Evolutionary conservation across 345 rosid genomes (phyloP).

Genomic region (Murraya paniculata): DNA sequence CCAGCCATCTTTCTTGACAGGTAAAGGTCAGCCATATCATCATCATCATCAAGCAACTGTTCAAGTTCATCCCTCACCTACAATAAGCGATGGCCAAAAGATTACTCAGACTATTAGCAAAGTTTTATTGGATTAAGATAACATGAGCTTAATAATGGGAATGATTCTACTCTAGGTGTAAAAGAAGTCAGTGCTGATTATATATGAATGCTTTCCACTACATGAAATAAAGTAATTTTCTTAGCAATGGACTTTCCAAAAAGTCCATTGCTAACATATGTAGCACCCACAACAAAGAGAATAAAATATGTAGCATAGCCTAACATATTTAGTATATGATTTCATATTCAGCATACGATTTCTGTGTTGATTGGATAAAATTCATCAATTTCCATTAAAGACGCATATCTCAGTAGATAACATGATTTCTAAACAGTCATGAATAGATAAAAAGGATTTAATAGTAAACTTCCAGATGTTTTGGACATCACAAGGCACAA

Average conservation of each 20-base stretch:
- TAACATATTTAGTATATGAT: background rate
- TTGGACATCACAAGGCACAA: slow-evolving; percentile 3
- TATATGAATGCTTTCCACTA: background rate
- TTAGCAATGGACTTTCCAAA: background rate
- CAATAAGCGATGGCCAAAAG: slow-evolving; percentile 15
- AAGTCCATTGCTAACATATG: no score
- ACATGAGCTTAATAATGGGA: background rate
- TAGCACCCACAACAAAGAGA: background rate
- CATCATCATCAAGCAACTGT: slow-evolving; percentile 93
- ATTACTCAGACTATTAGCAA: background rate
- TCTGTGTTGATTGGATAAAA: background rate
- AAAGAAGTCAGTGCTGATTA: background rate
- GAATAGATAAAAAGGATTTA: background rate
- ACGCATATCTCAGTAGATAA: background rate
- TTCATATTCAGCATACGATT: background rate
- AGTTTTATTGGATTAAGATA: background rate
- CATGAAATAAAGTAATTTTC: background rate
- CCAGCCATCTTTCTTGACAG: slow-evolving; percentile 81
- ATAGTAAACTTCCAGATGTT: background rate
- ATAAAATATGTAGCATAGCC: background rate
- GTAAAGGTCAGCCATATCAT: slow-evolving; percentile 97
- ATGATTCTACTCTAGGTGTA: background rate
- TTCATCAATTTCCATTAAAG: slow-evolving; percentile 4
- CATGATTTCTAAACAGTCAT: background rate
- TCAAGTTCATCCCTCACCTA: slow-evolving; percentile 98